Evolutionary conservation across 1,284 basidiomycete species (phyloP), one percentile per base, ranked within the genome.

Genomic region (Irpex rosettiformis): DNA sequence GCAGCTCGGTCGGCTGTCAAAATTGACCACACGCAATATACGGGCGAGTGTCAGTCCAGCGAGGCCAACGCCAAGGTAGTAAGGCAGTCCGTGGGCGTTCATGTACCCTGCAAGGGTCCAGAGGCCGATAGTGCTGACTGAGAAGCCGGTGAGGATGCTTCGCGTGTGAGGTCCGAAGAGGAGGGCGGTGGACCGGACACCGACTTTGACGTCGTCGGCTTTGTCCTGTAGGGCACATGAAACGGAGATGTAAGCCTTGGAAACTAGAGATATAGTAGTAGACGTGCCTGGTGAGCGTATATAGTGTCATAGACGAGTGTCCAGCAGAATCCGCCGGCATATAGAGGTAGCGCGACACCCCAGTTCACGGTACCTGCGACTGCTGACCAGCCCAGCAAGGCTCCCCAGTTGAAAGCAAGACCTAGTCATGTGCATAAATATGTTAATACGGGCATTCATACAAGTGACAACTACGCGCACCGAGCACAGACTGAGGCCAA

Each of bases 221-320:
- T 98, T 99, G 75, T 99, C 97, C 90, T 97, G 68, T 43, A 24
- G 59, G 21, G 16, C 2, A 29, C 47, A 43, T 21, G 5, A n/a
- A 10, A 57, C n/a, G 30, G 8, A 48, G 8, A 40, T 54, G n/a
- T n/a, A 18, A 30, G 37, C 0, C 47, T 49, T 29, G 22, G 29
- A 13, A 24, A 21, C 10, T 24, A 51, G 4, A 24, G 25, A 37
- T 37, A 13, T 24, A 16, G 18, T 11, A 51, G 48, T 25, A 13
- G 22, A 64, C 76, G 37, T 61, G 92, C 93, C 78, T 98, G 96
- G 73, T 99, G 97, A 2, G 97, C 97, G 69, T 99, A 99, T 65
- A 99, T 96, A 53, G 89, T 97, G 69, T 99, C 97, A 69, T 99
- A 99, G 1, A 96, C 91, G 56, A 99, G 82, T 54, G 96, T 97